Evolutionary conservation across 805 yeast species (phyloP).

Genomic region (Schwanniomyces polymorphus): DNA sequence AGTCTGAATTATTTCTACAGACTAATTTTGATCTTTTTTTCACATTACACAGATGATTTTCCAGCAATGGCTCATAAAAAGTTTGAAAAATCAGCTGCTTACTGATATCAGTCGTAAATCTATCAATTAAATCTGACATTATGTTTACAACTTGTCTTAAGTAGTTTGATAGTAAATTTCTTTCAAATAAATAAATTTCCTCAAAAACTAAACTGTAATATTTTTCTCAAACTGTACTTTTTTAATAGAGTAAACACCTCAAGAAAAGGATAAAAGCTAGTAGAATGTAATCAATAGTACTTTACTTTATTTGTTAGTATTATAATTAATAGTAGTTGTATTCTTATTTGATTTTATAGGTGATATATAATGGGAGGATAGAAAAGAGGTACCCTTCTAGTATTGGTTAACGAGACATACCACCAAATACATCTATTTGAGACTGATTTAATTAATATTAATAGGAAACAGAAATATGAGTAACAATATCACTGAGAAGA

Average conservation of each 20-base stretch:
- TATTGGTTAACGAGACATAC: too few species aligned
- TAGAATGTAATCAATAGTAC: too few species aligned
- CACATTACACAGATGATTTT: neutral
- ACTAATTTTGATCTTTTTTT: conserved; percentile 6
- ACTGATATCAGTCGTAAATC: conserved; percentile 8
- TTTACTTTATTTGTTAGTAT: too few species aligned
- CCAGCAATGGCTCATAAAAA: conserved; percentile 1
- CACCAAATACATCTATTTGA: too few species aligned
- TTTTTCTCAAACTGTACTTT: neutral
- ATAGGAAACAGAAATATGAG: too few species aligned
- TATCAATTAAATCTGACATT: neutral
- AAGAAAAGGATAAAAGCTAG: too few species aligned
- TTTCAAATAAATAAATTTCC: neutral
- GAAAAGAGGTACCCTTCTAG: too few species aligned
- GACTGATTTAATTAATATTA: too few species aligned
- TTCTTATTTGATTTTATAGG: too few species aligned
- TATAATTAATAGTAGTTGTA: too few species aligned
- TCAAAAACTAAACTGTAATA: neutral
- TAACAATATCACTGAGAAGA: too few species aligned
- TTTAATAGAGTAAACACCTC: neutral
- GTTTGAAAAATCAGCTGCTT: conserved; percentile 11
- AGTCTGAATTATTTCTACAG: conserved; percentile 18
- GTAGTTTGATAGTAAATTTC: neutral
- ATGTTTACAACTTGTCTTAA: neutral
- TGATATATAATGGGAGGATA: too few species aligned